Evolutionary conservation across 2,329 filamentous ascomycete species (phyloP).

Genomic region (Pseudocercospora fuligena): DNA sequence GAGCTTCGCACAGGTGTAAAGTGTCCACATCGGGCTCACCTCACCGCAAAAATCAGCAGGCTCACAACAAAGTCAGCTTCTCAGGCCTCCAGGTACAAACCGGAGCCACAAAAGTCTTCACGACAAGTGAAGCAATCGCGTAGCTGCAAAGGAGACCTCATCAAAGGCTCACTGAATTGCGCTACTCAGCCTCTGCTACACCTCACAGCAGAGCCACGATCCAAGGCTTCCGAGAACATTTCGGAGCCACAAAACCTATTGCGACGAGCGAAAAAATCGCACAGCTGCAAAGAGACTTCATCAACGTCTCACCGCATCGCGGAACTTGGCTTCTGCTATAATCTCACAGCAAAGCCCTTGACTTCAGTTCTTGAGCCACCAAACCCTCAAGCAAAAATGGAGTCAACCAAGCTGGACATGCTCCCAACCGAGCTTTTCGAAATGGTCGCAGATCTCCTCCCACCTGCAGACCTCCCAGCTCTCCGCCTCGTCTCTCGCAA

Average conservation of each 20-base stretch:
- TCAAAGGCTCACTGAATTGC: too few relatives aligned
- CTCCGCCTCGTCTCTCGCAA: not conserved
- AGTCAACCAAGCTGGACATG: not conserved
- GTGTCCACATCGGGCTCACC: too few relatives aligned
- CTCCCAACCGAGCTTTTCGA: not conserved
- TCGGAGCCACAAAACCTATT: not conserved
- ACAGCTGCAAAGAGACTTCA: not conserved
- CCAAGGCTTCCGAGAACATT: not conserved
- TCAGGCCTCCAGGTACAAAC: too few relatives aligned
- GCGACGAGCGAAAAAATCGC: not conserved
- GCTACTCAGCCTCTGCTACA: too few relatives aligned
- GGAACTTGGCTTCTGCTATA: not conserved
- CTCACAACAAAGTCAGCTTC: too few relatives aligned
- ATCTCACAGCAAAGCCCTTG: not conserved
- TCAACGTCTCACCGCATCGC: not conserved
- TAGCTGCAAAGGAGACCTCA: too few relatives aligned
- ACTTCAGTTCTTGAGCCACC: not conserved
- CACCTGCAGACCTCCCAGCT: not conserved
- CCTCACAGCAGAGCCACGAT: not conserved
- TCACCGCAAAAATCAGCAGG: too few relatives aligned
- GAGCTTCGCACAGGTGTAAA: too few relatives aligned
- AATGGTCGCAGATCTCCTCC: not conserved
- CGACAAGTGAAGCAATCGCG: too few relatives aligned
- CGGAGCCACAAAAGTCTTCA: too few relatives aligned
- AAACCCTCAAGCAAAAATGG: not conserved